These are phyloP conservation scores for Vitellaria paradoxa DNA, from an alignment of 179 eudicot genomes.

Conservation along the genomic window DNA sequence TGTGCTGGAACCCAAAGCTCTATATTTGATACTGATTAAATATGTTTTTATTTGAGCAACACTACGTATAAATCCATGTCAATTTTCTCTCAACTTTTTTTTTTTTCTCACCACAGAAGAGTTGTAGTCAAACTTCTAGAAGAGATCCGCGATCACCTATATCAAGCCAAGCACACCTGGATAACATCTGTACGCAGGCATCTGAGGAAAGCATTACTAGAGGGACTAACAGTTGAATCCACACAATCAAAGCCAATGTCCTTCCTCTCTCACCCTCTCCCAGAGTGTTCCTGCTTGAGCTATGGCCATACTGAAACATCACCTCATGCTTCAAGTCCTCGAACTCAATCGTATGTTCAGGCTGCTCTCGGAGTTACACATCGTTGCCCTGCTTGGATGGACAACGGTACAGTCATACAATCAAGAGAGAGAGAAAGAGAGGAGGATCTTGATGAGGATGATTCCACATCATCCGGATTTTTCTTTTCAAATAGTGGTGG, in stretches of 20 bases:
- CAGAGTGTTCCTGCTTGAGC: conserved; percentile 73
- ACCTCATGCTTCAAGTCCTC: conserved; percentile 24
- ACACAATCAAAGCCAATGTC: conserved; percentile 45
- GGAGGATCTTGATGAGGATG: conserved; percentile 55
- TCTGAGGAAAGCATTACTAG: conserved; percentile 42
- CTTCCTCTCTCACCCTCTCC: conserved; percentile 77
- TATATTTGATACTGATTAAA: neutral
- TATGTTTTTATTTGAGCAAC: neutral
- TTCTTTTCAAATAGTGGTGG: conserved; percentile 45
- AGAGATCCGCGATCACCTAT: conserved; percentile 56
- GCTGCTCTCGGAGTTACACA: conserved; percentile 40
- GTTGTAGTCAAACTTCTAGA: conserved; percentile 53
- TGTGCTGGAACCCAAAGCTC: neutral
- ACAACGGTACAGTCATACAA: conserved; percentile 15
- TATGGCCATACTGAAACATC: conserved; percentile 18
- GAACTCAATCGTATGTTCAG: conserved; percentile 21
- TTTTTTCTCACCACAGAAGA: conserved; percentile 42
- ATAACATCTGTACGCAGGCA: conserved; percentile 68
- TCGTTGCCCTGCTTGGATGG: conserved; percentile 79
- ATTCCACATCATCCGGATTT: conserved; percentile 44
- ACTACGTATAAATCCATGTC: neutral
- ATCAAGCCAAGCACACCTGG: conserved; percentile 85
- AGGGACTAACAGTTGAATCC: conserved; percentile 46
- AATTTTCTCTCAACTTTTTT: conserved; percentile 2
- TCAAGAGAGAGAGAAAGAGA: conserved; percentile 49